A percentile compares a stretch with the other conserved stretches of the same genome.
phyloP scores from a whole-genome alignment of 78 protist species.

The Creolimax fragrantissima region DNA sequence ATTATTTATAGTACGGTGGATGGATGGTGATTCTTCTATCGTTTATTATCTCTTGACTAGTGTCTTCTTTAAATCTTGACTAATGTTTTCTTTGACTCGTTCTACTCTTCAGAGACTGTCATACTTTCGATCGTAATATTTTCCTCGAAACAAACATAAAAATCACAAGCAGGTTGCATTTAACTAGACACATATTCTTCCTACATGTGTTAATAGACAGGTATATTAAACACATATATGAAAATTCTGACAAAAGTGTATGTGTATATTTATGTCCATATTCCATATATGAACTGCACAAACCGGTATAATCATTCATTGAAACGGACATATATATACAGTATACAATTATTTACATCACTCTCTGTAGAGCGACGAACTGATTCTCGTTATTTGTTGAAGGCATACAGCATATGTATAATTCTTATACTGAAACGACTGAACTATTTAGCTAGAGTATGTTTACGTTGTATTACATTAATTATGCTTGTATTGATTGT shows the following conservation, averaged over 20 bases:
- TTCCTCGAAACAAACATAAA: no score
- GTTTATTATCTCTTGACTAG: no score
- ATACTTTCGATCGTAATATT: no score
- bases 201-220: background rate
- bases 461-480: background rate
- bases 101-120: no score
- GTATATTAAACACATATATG: background rate
- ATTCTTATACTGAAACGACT: background rate
- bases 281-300: background rate
- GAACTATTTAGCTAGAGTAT: background rate
- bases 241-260: background rate
- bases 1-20: no score
- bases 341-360: background rate
- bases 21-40: no score
- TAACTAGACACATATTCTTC: no score
- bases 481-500: background rate
- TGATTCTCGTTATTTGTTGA: background rate
- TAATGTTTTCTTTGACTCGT: no score
- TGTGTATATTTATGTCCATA: background rate
- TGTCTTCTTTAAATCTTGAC: no score
- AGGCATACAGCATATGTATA: background rate
- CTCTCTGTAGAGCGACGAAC: background rate
- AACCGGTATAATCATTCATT: background rate
- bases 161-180: no score
- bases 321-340: background rate